Conservation (phyloP, 1,284 basidiomycete species). For the Leccinum insolens region DNA sequence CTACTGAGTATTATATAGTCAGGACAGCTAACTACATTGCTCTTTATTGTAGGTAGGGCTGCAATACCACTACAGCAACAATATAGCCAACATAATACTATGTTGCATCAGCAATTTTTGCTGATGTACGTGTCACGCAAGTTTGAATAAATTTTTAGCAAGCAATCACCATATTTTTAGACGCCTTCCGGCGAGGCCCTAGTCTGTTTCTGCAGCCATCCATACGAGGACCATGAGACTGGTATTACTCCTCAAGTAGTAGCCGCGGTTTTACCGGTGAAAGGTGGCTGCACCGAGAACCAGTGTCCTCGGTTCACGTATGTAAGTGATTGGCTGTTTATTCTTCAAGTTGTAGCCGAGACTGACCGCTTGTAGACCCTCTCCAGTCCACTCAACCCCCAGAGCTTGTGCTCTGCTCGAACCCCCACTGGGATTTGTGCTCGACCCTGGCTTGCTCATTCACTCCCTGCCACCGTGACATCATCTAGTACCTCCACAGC, state of each 20-base stretch:
- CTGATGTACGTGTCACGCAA: too few species aligned
- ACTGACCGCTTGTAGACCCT: background rate
- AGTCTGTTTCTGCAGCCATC: background rate
- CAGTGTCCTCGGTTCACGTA: background rate
- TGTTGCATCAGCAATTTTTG: too few species aligned
- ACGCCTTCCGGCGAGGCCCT: background rate
- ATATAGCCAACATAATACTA: too few species aligned
- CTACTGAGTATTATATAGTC: too few species aligned
- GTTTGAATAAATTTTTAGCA: too few species aligned
- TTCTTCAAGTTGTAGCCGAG: background rate
- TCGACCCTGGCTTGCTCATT: background rate
- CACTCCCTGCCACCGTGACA: background rate
- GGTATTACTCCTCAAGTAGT: background rate
- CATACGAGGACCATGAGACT: background rate
- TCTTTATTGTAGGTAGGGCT: too few species aligned
- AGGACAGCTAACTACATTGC: too few species aligned
- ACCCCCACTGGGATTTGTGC: background rate
- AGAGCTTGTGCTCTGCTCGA: background rate
- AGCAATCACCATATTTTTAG: too few species aligned
- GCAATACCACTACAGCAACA: too few species aligned
- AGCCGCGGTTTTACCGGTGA: background rate
- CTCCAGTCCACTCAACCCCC: background rate
- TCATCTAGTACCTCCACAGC: background rate
- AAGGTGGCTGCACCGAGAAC: background rate
- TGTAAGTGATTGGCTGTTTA: background rate